Conservation (phyloP, 495 filamentous ascomycete genomes). For the Wilcoxina mikolae region DNA sequence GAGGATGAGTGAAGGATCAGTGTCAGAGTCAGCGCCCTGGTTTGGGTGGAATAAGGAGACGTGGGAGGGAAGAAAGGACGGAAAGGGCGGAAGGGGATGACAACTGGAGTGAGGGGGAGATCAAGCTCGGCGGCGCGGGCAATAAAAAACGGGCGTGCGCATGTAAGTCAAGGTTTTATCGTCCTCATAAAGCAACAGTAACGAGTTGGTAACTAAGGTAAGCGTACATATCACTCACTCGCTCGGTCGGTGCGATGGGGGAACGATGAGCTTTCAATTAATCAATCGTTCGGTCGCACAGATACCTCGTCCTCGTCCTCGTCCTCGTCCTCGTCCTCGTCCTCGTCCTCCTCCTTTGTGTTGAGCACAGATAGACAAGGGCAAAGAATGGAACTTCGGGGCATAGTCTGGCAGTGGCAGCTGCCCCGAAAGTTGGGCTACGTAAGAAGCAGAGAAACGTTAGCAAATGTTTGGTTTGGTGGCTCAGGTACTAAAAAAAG, state of each 20-base stretch:
- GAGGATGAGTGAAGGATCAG: not conserved
- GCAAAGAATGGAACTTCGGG: no score
- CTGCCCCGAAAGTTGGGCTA: not conserved
- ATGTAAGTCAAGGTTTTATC: no score
- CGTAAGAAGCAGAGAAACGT: no score
- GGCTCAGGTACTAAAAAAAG: not conserved
- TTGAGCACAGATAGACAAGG: not conserved
- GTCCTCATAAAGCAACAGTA: not conserved
- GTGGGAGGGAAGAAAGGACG: not conserved
- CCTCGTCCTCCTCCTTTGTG: not conserved
- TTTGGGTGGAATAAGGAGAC: not conserved
- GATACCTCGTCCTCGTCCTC: not conserved
- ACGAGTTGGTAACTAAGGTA: not conserved
- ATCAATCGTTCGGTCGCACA: not conserved
- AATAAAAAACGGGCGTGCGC: not conserved
- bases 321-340: not conserved
- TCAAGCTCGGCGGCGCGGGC: not conserved
- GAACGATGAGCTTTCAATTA: not conserved
- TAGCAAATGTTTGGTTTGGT: no score
- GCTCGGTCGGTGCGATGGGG: not conserved
- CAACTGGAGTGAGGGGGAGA: not conserved
- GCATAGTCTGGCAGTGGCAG: not conserved
- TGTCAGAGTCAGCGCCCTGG: not conserved
- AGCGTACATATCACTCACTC: not conserved
- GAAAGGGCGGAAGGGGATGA: not conserved